Evolutionary conservation across 1,284 basidiomycete genomes (phyloP), one percentile per base, ranked within the genome.

Genomic region (Sparassis latifolia): DNA sequence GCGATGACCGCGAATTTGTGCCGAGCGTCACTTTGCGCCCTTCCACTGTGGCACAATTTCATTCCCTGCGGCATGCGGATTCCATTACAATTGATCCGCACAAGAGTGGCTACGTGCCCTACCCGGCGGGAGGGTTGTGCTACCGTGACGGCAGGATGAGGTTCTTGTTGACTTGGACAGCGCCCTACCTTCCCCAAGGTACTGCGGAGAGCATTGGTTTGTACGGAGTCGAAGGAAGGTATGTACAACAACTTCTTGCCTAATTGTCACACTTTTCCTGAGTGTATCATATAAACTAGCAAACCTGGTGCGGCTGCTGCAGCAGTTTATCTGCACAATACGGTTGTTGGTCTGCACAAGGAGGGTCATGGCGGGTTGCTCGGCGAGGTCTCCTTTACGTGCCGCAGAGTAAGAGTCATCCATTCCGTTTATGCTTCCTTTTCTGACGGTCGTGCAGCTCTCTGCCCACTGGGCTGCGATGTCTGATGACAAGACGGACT

Each of bases 171-270:
- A 76, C 73, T 1, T 75, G 73, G 74, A 65, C 62, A 3, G 65
- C 63, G 32, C 71, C 74, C 0, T 66, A 69, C 41, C 56, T 74
- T 32, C 57, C 56, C 20, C 58, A 51, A 35, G 56, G 42, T 33
- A 49, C 63, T 3, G 60, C 58, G 10, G 64, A 69, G 44, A 68
- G 60, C 40, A 72, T 75, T 38, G 74, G 74, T 2, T 57, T 70
- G 0, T 75, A 74, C 55, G 74, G 74, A 10, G 59, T 76, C 32
- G 74, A 75, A 55, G 74, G 74, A 54, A 75, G 73, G 73, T 73
- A 42, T 28, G 62, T 55, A 1, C 10, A 9, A 42, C 27, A 5
- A 1, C 10, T 40, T 27, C 6, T 12, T 32, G 12, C 42, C 39
- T 5, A 33, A 28, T 10, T n/a, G 47, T 41, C 44, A 32, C 32